phyloP scores from a whole-genome alignment of 2,329 filamentous ascomycete species.

The Polychaeton citri region DNA sequence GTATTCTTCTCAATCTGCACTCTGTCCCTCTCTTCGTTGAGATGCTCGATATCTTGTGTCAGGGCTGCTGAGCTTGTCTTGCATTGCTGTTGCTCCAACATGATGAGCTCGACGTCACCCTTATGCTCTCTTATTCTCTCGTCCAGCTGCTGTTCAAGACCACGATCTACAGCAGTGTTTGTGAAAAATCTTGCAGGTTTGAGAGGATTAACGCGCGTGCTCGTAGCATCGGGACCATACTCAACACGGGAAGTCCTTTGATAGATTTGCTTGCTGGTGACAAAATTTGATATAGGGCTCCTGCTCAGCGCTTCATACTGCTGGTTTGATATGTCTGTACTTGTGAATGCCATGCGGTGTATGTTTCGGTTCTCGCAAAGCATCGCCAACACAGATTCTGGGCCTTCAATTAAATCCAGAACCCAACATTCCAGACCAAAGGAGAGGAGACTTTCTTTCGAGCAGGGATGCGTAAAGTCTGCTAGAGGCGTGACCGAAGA shows the following conservation, averaged over 20 bases:
- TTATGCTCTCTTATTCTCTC: constrained; percentile 33
- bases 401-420: constrained; percentile 65
- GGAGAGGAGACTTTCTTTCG: constrained; percentile 38
- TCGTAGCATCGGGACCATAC: constrained; percentile 62
- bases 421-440: constrained; percentile 70
- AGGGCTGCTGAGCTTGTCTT: constrained; percentile 6
- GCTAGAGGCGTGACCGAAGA: constrained; percentile 43
- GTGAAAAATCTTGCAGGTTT: constrained; percentile 57
- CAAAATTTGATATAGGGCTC: constrained; percentile 51
- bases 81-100: constrained; percentile 15
- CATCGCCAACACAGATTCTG: constrained; percentile 74
- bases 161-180: constrained; percentile 57
- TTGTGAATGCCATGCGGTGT: constrained; percentile 53
- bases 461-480: constrained; percentile 42
- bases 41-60: constrained; percentile 8
- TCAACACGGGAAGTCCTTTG: constrained; percentile 59
- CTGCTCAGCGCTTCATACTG: constrained; percentile 54
- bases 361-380: constrained; percentile 62
- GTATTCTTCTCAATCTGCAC: constrained; percentile 51
- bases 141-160: constrained; percentile 49
- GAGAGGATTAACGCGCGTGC: constrained; percentile 53
- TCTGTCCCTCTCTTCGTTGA: constrained; percentile 19
- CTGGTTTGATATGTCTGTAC: constrained; percentile 48
- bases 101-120: constrained; percentile 26
- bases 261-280: constrained; percentile 53